A percentile compares a stretch with the other conserved stretches of the same genome.
Evolutionary conservation across 495 filamentous ascomycete species (phyloP).

Genomic region (Neurospora sp.): DNA sequence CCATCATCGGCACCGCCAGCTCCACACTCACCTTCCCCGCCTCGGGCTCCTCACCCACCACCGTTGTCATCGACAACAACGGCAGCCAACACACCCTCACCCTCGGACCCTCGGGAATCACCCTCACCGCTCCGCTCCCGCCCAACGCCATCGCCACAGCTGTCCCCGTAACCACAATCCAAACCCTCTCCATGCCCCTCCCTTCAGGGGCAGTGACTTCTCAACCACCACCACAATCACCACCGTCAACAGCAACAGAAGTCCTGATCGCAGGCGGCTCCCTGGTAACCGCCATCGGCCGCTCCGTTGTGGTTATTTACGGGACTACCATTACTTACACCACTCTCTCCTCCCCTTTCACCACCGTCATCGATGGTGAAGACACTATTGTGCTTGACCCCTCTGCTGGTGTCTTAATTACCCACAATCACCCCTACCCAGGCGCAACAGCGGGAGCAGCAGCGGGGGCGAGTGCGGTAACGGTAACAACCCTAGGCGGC

Average conservation of each 20-base stretch:
- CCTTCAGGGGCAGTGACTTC: background rate
- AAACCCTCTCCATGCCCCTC: background rate
- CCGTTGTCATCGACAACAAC: background rate
- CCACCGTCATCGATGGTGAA: conserved; percentile 23
- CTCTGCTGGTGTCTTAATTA: conserved; percentile 28
- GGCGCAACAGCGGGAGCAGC: background rate
- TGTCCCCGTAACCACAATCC: too few species aligned
- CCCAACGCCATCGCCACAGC: background rate
- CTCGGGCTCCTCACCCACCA: conserved; percentile 24
- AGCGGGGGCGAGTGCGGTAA: background rate
- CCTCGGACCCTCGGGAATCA: background rate
- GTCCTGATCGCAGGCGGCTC: conserved; percentile 36
- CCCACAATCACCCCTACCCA: background rate
- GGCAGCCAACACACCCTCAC: background rate
- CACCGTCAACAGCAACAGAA: conserved; percentile 5
- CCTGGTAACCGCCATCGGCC: conserved; percentile 38
- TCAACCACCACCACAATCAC: background rate
- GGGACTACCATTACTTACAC: conserved; percentile 35
- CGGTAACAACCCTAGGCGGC: conserved; percentile 31
- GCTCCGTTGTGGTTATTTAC: conserved; percentile 31
- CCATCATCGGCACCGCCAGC: conserved; percentile 31
- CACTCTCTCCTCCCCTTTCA: conserved; percentile 12
- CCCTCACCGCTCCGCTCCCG: background rate
- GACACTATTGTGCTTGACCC: conserved; percentile 38
- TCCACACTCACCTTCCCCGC: conserved; percentile 28